Percentiles rank a stretch among this genome's conserved stretches.
Evolutionary conservation across 768 basidiomycete species (phyloP).

Genomic region (Lactarius psammicola): DNA sequence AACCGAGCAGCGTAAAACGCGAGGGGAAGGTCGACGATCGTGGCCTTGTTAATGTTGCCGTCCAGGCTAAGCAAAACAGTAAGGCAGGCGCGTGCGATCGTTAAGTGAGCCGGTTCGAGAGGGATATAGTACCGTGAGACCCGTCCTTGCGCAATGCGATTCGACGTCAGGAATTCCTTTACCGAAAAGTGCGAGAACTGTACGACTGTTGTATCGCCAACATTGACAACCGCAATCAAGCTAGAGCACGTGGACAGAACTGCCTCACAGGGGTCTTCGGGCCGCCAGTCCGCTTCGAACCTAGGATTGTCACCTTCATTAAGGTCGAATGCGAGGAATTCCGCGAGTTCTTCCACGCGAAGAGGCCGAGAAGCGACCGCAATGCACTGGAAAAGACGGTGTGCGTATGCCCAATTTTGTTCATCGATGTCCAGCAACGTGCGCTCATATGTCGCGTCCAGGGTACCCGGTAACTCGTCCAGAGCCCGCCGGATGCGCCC

Average conservation of each 20-base stretch:
- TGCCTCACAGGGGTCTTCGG: not conserved
- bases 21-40: not conserved
- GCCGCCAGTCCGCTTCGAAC: not conserved
- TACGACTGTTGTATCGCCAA: no score
- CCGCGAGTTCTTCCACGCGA: not conserved
- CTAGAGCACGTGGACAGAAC: not conserved
- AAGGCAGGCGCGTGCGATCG: no score
- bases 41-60: not conserved
- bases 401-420: not conserved
- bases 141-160: not conserved
- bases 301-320: not conserved
- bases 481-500: no score
- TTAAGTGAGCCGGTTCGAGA: not conserved
- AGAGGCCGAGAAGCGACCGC: not conserved
- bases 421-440: no score
- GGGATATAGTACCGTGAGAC: not conserved
- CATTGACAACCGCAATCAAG: no score
- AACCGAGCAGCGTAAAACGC: constrained; percentile 2
- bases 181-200: no score
- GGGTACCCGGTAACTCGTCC: no score
- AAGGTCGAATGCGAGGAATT: not conserved
- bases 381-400: constrained; percentile 4
- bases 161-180: not conserved
- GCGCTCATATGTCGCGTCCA: constrained; percentile 2
- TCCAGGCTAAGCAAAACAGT: no score